These are phyloP conservation scores for Tricholoma furcatifolium DNA, from an alignment of 768 basidiomycete genomes.

Conservation along the genomic window DNA sequence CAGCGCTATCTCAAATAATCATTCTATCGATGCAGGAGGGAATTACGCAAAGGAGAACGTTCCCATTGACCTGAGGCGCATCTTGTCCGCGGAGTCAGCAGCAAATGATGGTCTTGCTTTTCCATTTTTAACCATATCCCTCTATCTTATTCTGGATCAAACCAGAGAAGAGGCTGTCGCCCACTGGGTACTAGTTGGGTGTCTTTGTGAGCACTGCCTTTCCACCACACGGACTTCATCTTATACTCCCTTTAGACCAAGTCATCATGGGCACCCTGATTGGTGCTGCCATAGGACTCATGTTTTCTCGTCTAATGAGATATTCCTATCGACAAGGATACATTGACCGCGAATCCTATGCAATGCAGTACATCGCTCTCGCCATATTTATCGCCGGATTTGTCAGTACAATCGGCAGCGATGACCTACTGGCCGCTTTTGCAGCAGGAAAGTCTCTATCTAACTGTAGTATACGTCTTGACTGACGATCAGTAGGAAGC, in stretches of 20 bases:
- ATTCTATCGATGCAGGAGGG: conserved; percentile 44
- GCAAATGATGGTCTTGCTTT: conserved; percentile 96
- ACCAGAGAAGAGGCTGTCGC: conserved; percentile 62
- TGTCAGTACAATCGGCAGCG: conserved; percentile 75
- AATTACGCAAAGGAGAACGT: conserved; percentile 70
- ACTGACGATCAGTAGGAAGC: not conserved
- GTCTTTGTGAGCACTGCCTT: conserved; percentile 56
- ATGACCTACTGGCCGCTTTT: conserved; percentile 89
- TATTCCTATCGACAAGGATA: conserved; percentile 60
- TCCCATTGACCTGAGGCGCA: conserved; percentile 70
- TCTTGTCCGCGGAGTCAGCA: conserved; percentile 88
- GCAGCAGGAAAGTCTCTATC: conserved; percentile 55
- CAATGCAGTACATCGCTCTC: conserved; percentile 79
- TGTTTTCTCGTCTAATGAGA: conserved; percentile 74
- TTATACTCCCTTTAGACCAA: conserved; percentile 50
- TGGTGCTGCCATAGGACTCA: conserved; percentile 60
- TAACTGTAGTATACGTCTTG: conserved; percentile 6
- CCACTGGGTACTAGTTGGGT: conserved; percentile 86
- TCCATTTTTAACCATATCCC: conserved; percentile 83
- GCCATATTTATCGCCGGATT: conserved; percentile 75
- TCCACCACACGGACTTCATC: not conserved
- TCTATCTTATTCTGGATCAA: conserved; percentile 80
- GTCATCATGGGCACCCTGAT: conserved; percentile 75
- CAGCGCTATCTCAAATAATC: too few relatives aligned
- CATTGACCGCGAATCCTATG: conserved; percentile 82